A percentile compares a stretch with the other conserved stretches of the same genome.
Evolutionary conservation across 2,329 filamentous ascomycete species (phyloP).

Genomic region (Lojkania enalia): DNA sequence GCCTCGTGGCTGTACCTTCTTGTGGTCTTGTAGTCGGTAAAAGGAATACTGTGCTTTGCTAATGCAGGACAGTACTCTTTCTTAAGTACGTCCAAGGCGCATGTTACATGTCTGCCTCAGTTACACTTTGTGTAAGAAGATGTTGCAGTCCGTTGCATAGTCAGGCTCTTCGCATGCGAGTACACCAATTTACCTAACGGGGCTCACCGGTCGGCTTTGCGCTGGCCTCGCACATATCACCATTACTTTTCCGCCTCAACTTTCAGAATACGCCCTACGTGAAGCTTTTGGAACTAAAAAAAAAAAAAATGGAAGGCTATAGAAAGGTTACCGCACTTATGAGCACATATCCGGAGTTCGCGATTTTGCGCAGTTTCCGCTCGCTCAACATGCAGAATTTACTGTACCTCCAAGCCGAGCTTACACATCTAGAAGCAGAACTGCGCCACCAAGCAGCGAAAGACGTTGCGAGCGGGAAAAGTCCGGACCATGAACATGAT

Average conservation of each 20-base stretch:
- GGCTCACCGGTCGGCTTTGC: background rate
- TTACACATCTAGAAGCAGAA: constrained; percentile 10
- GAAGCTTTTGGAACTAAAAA: background rate
- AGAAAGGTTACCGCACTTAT: constrained; percentile 9
- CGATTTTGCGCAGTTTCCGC: constrained; percentile 10
- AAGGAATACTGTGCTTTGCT: background rate
- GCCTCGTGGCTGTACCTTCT: background rate
- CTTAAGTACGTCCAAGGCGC: background rate
- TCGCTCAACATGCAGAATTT: constrained; percentile 12
- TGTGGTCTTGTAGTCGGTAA: background rate
- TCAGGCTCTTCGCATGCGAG: background rate
- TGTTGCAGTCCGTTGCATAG: background rate
- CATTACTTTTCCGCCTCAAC: background rate
- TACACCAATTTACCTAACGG: background rate
- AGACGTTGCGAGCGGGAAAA: constrained; percentile 1
- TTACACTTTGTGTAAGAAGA: background rate
- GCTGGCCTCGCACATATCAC: background rate
- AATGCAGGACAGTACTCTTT: background rate
- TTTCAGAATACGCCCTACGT: background rate
- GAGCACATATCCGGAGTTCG: constrained; percentile 9
- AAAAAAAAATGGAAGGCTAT: constrained; percentile 6
- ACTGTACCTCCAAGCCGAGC: constrained; percentile 11
- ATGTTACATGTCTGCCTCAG: background rate
- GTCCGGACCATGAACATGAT: background rate
- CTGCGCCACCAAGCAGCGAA: background rate